Evolutionary conservation across 2,329 filamentous ascomycete genomes (phyloP), one percentile per base, ranked within the genome.

Genomic region (Aspergillus sergii): DNA sequence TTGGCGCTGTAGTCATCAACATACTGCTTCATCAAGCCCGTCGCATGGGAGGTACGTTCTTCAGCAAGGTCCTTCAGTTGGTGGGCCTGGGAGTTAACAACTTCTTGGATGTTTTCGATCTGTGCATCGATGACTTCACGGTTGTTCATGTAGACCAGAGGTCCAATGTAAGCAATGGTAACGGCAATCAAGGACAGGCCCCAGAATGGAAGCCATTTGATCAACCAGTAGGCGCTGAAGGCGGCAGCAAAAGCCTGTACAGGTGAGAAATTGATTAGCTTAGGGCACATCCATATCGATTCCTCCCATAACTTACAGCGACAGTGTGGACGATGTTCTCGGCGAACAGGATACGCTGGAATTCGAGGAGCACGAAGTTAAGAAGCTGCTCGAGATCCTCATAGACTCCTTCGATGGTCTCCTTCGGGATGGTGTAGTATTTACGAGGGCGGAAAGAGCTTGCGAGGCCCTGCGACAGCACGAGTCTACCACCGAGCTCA

Each of bases 281-380:
- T 11, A 10, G 23, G 39, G 32, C 14, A 5, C 4, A 7, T 8
- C 51, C 34, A 36, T 4, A 55, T 8, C 10, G 14, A 28, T 14
- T 14, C 6, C 21, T 14, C 14, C 19, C 34, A 55, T 23, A 60
- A 66, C 86, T 75, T 83, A 89, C 87, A 63, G 81, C 82, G 73
- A 86, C 75, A 16, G 87, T 89, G 64, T 84, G 85, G 63, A 84
- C 82, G 60, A 89, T 80, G 70, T 89, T 89, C 81, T 90, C 88
- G 36, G 85, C 87, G 70, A 89, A 90, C 63, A 89, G 75, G 66
- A 89, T 83, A 63, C 88, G 84, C 80, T 90, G 88, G 73, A 87
- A 86, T 74, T 90, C 88, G 66, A 90, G 88, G 69, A 89, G 82
- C 77, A 89, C 87, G 79, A 90, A 90, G 80, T 89, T 89, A 78